Conservation (phyloP, 192 early-diverging fungal genomes). For the Lunasporangiospora selenospora region DNA sequence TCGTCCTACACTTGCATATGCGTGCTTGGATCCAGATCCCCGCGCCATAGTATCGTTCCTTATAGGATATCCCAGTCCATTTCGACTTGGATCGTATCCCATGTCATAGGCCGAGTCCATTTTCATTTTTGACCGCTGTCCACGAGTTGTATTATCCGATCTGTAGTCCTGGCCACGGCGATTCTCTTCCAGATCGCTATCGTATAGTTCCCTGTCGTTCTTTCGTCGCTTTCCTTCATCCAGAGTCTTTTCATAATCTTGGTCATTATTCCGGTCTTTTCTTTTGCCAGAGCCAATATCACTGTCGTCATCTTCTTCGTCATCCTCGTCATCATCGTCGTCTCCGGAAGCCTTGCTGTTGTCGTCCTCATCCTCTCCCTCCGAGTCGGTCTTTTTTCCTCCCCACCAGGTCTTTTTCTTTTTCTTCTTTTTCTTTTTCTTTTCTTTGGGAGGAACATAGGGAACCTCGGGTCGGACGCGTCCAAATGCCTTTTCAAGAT, state of each 20-base stretch:
- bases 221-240: not conserved
- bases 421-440: constrained; percentile 13
- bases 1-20: not conserved
- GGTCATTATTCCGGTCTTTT: not conserved
- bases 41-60: not conserved
- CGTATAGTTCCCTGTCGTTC: too few species aligned
- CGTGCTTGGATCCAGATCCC: not conserved
- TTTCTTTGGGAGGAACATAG: constrained; percentile 24
- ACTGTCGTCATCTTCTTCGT: not conserved
- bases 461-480: constrained; percentile 35
- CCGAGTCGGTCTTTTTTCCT: not conserved
- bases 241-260: not conserved
- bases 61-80: not conserved
- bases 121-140: not conserved
- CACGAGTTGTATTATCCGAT: not conserved
- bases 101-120: constrained; percentile 14
- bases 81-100: not conserved
- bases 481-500: constrained; percentile 41
- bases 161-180: not conserved
- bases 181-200: constrained; percentile 2
- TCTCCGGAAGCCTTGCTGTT: too few species aligned
- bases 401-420: constrained; percentile 13
- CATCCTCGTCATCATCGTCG: too few species aligned
- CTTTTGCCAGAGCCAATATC: not conserved
- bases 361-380: constrained; percentile 1